Conservation (phyloP, 345 rosid species). For the Corchorus capsularis region DNA sequence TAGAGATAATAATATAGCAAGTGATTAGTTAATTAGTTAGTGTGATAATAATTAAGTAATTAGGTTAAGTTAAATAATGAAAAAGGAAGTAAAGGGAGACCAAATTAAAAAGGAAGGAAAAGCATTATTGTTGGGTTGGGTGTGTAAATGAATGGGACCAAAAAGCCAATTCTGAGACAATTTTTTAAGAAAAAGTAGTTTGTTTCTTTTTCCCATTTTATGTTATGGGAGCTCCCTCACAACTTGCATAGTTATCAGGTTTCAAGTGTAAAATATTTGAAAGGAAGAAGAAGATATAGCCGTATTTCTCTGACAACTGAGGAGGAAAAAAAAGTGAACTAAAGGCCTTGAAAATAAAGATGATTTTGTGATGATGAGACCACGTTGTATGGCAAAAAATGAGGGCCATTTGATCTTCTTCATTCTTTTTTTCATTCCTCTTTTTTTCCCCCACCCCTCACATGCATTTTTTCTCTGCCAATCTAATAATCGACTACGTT, state of each 20-base stretch:
- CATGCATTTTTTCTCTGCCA: no score
- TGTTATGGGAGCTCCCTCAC: neutral
- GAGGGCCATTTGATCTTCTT: neutral
- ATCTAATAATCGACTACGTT: no score
- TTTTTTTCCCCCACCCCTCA: no score
- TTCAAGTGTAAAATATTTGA: neutral
- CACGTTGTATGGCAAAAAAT: constrained; percentile 19
- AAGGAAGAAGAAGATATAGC: neutral
- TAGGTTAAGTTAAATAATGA: neutral
- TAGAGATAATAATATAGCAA: neutral
- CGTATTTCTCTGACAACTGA: constrained; percentile 5
- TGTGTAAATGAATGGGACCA: constrained; percentile 4
- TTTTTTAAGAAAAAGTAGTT: no score
- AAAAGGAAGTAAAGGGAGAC: neutral
- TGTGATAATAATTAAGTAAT: neutral
- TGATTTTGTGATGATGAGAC: constrained; percentile 35
- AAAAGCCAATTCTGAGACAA: neutral
- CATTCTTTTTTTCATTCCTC: neutral
- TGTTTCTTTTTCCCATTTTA: neutral
- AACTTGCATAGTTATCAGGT: neutral
- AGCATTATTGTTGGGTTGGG: neutral
- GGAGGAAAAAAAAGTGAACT: neutral
- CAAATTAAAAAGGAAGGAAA: neutral
- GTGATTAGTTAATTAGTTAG: neutral
- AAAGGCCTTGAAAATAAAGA: neutral